Evolutionary conservation across 352 stramenopile species (phyloP).

Genomic region (Phytophthora lateralis): DNA sequence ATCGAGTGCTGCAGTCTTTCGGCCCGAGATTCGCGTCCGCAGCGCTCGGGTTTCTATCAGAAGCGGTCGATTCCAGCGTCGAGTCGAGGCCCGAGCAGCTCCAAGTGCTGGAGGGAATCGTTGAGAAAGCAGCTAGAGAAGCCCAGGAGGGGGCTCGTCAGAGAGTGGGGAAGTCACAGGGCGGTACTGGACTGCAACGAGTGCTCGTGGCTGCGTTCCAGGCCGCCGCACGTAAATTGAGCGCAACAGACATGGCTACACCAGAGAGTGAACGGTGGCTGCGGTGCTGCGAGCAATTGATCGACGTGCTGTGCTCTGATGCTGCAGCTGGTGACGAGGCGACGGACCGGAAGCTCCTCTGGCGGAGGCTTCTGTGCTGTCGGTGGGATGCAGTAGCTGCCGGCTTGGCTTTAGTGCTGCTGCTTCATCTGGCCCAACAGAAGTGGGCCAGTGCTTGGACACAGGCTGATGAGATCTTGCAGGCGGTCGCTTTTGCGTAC

Average conservation of each 20-base stretch:
- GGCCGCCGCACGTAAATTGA: not conserved
- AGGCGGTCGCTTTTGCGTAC: conserved; percentile 4
- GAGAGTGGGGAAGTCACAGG: not conserved
- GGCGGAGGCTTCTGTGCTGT: conserved; percentile 11
- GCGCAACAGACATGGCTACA: not conserved
- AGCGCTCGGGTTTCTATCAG: conserved; percentile 15
- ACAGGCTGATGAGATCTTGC: not conserved
- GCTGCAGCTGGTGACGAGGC: not conserved
- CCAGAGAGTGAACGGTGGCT: not conserved
- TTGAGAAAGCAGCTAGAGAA: conserved; percentile 1
- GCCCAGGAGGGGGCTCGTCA: too few relatives aligned
- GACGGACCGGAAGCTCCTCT: not conserved
- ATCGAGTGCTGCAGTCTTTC: not conserved
- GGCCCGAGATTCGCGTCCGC: not conserved
- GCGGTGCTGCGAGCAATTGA: not conserved
- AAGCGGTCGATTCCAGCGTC: not conserved
- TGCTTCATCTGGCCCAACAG: conserved; percentile 3
- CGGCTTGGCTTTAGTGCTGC: conserved; percentile 18
- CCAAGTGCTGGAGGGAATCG: conserved; percentile 12
- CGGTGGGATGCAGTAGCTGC: conserved; percentile 11
- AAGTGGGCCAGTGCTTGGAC: not conserved
- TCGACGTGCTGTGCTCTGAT: conserved; percentile 4
- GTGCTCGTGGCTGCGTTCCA: conserved; percentile 8
- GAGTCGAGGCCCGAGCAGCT: conserved; percentile 4
- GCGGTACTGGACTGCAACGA: not conserved